A percentile compares a stretch with the other conserved stretches of the same genome.
These are phyloP conservation scores for Rhodotorula sp. DNA, from an alignment of 1,284 basidiomycete genomes.

Conservation along the genomic window DNA sequence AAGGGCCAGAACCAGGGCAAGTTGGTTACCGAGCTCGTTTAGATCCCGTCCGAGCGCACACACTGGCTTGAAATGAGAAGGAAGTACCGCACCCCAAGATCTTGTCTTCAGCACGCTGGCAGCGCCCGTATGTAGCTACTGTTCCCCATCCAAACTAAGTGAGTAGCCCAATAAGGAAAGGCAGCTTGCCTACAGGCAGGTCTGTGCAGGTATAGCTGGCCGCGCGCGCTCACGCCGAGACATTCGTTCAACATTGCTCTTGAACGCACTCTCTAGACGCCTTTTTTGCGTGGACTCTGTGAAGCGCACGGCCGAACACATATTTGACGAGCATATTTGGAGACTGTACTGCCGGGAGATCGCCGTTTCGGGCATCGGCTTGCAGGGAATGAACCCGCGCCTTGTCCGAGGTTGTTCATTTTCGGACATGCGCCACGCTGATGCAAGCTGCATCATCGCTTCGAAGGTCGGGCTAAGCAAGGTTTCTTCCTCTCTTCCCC, in stretches of 20 bases:
- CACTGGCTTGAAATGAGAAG: neutral
- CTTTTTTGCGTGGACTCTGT: no score
- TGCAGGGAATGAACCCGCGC: neutral
- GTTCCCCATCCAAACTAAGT: no score
- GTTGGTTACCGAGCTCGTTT: constrained; percentile 19
- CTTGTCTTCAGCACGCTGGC: no score
- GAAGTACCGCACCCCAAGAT: neutral
- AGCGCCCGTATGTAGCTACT: no score
- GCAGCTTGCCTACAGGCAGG: no score
- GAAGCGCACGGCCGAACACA: no score
- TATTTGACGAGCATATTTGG: no score
- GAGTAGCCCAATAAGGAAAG: no score
- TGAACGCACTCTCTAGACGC: no score
- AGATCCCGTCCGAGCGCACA: neutral
- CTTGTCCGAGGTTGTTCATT: neutral
- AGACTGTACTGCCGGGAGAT: neutral
- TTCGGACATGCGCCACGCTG: neutral
- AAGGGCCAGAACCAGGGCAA: constrained; percentile 27
- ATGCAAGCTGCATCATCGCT: neutral
- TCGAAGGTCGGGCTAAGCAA: neutral
- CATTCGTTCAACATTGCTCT: no score
- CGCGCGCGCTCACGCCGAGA: no score
- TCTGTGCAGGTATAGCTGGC: no score
- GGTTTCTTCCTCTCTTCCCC: neutral
- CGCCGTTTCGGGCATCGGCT: neutral